Evolutionary conservation across 1,284 basidiomycete species (phyloP), one percentile per base, ranked within the genome.

Genomic region (Pseudozyma flocculosa): DNA sequence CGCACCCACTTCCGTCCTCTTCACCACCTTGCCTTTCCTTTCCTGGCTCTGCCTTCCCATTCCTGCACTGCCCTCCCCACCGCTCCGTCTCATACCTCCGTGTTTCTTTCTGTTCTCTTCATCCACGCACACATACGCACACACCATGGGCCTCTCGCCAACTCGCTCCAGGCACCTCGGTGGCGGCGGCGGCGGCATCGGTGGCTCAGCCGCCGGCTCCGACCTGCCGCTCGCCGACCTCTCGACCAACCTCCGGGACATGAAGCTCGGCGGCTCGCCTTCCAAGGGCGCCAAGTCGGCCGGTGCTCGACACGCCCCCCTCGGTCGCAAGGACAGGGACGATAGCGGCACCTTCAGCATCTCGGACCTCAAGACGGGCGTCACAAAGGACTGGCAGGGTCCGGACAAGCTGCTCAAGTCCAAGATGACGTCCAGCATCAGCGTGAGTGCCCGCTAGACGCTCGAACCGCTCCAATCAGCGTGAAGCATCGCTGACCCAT

Each of bases 311-410:
- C 39, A 52, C 24, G 30, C 61, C 3, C 51, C 49, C 18, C 49
- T 59, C 22, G 50, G 53, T n/a, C 45, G 65, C 3, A 61, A 60
- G 39, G 69, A 71, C 15, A 54, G 64, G 23, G 55, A 64, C n/a
- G 61, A 72, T 43, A 44, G 50, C 37, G 44, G 60, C n/a, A 55
- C 58, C 2, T 50, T 44, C 14, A 19, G 54, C 0, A 52, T 58
- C 0, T 43, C 52, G 4, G 66, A 59, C n/a, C 55, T 57, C 45
- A 65, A 66, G 19, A 40, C 57, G 2, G 69, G 68, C 39, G 63
- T 72, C 36, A 54, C 62, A n/a, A 61, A 65, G 37, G 69, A 72
- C 43, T 72, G 69, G 69, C 67, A 69, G 30, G 69, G 69, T 0
- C 67, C 69, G 1, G 69, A 72, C 8, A 58, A 66, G 48, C 22